Evolutionary conservation across 192 early-diverging fungal genomes (phyloP).

Genomic region (Backusella luteola): DNA sequence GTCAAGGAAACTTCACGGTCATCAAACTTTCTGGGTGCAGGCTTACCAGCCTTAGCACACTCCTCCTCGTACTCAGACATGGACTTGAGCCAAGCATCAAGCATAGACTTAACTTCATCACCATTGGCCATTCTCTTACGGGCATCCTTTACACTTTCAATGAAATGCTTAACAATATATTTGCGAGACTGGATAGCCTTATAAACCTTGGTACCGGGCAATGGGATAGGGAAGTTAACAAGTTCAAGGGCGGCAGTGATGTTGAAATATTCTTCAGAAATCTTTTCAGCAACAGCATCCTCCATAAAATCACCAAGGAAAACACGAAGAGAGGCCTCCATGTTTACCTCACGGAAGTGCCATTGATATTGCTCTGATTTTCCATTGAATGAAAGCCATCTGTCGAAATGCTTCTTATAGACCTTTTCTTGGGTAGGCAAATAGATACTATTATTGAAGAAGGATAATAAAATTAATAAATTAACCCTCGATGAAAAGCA

Average conservation of each 20-base stretch:
- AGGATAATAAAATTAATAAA: background rate
- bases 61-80: constrained; percentile 29
- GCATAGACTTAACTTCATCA: constrained; percentile 32
- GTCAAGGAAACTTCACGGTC: constrained; percentile 41
- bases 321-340: constrained; percentile 43
- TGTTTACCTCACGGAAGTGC: constrained; percentile 45
- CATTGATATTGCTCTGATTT: constrained; percentile 33
- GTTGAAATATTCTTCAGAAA: constrained; percentile 42
- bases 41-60: constrained; percentile 18
- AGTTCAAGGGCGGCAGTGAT: constrained; percentile 47
- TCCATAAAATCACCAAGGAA: constrained; percentile 40
- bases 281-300: constrained; percentile 30
- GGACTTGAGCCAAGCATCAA: constrained; percentile 40
- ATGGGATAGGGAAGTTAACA: constrained; percentile 44
- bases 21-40: constrained; percentile 30
- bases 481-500: background rate
- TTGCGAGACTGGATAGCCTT: constrained; percentile 41
- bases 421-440: constrained; percentile 37
- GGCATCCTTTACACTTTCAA: constrained; percentile 35
- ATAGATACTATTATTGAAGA: constrained; percentile 30
- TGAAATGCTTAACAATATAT: constrained; percentile 43
- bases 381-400: constrained; percentile 36
- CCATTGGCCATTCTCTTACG: constrained; percentile 32
- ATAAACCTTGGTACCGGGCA: constrained; percentile 47
- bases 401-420: constrained; percentile 39